Base-by-base conservation (phyloP, 2,329 filamentous ascomycete genomes). In the Aspergillus ochraceus region DNA sequence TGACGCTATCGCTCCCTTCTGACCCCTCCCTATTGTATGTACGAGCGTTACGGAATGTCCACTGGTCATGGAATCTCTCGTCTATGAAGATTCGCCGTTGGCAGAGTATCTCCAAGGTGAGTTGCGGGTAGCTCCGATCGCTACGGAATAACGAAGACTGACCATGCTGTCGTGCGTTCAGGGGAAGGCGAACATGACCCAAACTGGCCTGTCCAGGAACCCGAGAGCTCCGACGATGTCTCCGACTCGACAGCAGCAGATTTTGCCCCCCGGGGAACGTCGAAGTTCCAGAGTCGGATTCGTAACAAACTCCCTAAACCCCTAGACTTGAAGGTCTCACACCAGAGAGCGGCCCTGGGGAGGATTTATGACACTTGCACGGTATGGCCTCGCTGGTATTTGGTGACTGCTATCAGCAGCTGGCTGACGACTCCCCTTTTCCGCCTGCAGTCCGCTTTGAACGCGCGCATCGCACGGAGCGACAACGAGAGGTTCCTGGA, bases 401-500 rank as follows among this genome's bases (percentile, higher is more conserved):
- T 22, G 14, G 26, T 47, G 10, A n/a, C 32, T 36, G 36, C 17
- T 8, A 42, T 20, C 12, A 12, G 22, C 24, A 26, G 49, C 9
- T 9, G 9, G 29, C 57, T 59, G 49, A 59, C 36, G n/a, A 50
- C 12, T 19, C 12, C 6, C 6, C 17, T n/a, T 29, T 52, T 9
- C 8, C 12, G 26, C 54, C 10, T 47, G 8, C 62, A 77, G 74
- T 70, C 70, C 12, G 69, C 69, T 11, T 57, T 77, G 62, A 76
- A 74, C 64, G 69, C 69, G 45, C 73, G 64, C 62, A 84, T 96
- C 63, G 88, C 90, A 57, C 84, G 88, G 65, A 87, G 86, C 67
- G 92, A 96, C 68, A 96, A 93, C 72, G 84, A 89, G 66, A 88
- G 88, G 66, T 97, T 97, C 70, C 83, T 97, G 60, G 93, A 97